Evolutionary conservation across 192 early-diverging fungal genomes (phyloP).

Genomic region (Coemansia biformis): DNA sequence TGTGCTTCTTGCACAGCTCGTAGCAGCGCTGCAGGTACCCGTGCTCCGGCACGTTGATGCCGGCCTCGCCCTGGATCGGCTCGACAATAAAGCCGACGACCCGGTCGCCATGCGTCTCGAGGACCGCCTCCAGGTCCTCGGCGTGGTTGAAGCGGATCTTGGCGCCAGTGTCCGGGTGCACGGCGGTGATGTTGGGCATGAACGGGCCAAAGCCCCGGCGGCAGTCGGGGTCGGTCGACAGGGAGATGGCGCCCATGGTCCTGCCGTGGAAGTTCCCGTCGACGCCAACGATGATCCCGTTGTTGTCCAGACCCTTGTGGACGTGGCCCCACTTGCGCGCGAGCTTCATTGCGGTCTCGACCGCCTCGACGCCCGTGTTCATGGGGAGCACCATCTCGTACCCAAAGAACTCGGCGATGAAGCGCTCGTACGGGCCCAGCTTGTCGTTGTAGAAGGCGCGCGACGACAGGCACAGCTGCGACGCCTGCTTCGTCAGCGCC

Average conservation of each 20-base stretch:
- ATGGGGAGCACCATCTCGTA: constrained; percentile 98
- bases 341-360: constrained; percentile 97
- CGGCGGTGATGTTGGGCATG: constrained; percentile 77
- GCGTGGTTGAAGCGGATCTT: constrained; percentile 77
- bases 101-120: constrained; percentile 74
- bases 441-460: constrained; percentile 96
- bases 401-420: constrained; percentile 88
- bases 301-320: constrained; percentile 79
- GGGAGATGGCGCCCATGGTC: constrained; percentile 86
- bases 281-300: constrained; percentile 78
- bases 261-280: constrained; percentile 95
- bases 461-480: constrained; percentile 77
- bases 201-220: constrained; percentile 90
- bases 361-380: constrained; percentile 98
- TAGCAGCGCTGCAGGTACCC: constrained; percentile 85
- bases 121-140: constrained; percentile 81
- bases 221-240: constrained; percentile 89
- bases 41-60: constrained; percentile 88
- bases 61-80: constrained; percentile 99
- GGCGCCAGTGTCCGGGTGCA: constrained; percentile 66
- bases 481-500: constrained; percentile 86
- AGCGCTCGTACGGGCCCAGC: constrained; percentile 87
- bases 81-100: constrained; percentile 95
- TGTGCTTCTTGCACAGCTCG: constrained; percentile 95
- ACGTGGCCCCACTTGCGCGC: constrained; percentile 95